Percentiles rank a stretch among this genome's conserved stretches.
phyloP scores from a whole-genome alignment of 768 basidiomycete species.

The Boletus rufocinnamomeus region DNA sequence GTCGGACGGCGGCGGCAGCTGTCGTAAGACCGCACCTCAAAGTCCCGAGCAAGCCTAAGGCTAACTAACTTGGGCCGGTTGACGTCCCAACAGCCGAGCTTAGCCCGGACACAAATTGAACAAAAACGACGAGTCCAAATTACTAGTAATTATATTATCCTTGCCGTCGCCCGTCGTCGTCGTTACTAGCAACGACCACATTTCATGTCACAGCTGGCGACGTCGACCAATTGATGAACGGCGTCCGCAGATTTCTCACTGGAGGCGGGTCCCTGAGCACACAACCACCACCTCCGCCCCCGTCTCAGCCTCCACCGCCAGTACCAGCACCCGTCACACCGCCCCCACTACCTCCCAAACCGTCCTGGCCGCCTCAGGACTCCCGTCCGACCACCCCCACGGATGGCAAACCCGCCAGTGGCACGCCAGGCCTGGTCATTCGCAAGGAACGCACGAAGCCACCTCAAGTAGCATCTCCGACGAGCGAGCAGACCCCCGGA shows the following conservation, averaged over 20 bases:
- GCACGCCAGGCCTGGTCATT: conserved; percentile 43
- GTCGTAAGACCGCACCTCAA: neutral
- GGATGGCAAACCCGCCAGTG: conserved; percentile 21
- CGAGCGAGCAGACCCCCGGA: conserved; percentile 25
- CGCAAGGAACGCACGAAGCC: conserved; percentile 52
- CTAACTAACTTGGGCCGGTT: neutral
- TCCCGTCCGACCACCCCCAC: conserved; percentile 37
- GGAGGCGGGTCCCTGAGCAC: conserved; percentile 41
- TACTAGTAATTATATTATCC: neutral
- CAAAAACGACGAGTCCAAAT: neutral
- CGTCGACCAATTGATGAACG: conserved; percentile 54
- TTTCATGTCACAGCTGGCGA: conserved; percentile 25
- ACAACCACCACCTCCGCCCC: conserved; percentile 29
- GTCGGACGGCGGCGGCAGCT: neutral
- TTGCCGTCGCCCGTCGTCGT: neutral
- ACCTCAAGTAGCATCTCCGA: conserved; percentile 24
- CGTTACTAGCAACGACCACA: conserved; percentile 12
- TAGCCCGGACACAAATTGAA: neutral
- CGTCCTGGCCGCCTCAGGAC: conserved; percentile 49
- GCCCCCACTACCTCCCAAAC: conserved; percentile 34
- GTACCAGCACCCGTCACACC: conserved; percentile 22
- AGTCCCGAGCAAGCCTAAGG: neutral
- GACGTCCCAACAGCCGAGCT: conserved; percentile 7
- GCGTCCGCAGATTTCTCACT: conserved; percentile 65
- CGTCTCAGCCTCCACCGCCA: conserved; percentile 16